phyloP scores from a whole-genome alignment of 352 stramenopile genomes.

The Peronospora destructor region DNA sequence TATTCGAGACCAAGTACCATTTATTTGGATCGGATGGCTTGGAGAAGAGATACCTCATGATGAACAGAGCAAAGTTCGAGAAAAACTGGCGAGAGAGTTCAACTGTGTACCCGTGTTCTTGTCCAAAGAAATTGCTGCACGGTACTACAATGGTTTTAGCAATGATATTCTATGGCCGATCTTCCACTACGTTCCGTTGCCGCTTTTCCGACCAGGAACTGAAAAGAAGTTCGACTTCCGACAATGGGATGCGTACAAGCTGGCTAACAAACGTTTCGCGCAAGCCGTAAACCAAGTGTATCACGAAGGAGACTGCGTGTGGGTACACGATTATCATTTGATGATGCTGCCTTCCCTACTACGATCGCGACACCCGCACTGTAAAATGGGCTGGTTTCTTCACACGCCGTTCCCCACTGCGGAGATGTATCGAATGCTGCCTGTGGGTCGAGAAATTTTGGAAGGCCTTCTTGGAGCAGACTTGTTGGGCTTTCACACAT shows the following conservation, averaged over 20 bases:
- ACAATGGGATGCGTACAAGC: constrained; percentile 84
- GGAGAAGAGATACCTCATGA: constrained; percentile 82
- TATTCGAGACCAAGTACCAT: constrained; percentile 82
- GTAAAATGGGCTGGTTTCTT: constrained; percentile 84
- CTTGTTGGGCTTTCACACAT: constrained; percentile 82
- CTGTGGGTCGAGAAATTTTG: constrained; percentile 70
- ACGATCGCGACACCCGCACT: constrained; percentile 57
- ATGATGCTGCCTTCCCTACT: constrained; percentile 82
- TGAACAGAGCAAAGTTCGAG: constrained; percentile 71
- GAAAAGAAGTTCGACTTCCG: constrained; percentile 90
- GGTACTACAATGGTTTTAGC: constrained; percentile 90
- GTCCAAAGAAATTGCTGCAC: constrained; percentile 79
- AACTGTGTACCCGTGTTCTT: constrained; percentile 88
- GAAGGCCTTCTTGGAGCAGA: constrained; percentile 76
- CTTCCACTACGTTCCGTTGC: constrained; percentile 88
- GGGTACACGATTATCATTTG: constrained; percentile 87
- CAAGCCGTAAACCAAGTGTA: constrained; percentile 77
- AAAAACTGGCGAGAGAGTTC: constrained; percentile 82
- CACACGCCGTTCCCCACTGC: constrained; percentile 83
- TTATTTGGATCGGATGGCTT: constrained; percentile 90
- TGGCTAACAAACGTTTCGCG: constrained; percentile 77
- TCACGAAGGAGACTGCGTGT: constrained; percentile 77
- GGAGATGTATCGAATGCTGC: constrained; percentile 82
- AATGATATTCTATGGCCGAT: constrained; percentile 89
- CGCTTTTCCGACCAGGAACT: constrained; percentile 76